Base-by-base conservation (phyloP, 805 yeast genomes). In the Yarrowia keelungensis region DNA sequence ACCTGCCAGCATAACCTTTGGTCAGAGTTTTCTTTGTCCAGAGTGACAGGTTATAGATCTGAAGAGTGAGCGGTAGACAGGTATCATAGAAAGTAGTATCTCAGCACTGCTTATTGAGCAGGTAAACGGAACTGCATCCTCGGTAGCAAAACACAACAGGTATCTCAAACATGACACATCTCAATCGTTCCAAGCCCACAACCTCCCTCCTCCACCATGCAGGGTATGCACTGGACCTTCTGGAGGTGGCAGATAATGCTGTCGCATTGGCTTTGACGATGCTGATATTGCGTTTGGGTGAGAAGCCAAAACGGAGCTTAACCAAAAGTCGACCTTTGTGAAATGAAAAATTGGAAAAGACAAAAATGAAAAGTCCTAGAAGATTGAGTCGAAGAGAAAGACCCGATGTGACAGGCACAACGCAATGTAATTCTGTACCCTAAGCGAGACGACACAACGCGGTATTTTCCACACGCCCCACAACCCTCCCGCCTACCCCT, bases 321-420 rank as follows among this genome's bases (percentile, higher is more conserved):
- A 35, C 41, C 41, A 35, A 32, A 26, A 50, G 26, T 45, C 47
- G 47, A 45, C 47, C 9, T 10, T 35, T n/a, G 16, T 10, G 26
- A 32, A 36, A 36, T 50, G 56, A 50, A 50, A 50, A 50, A 42
- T 50, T 5, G 16, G 14, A 14, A 36, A 38, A 19, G 5, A 11
- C n/a, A 19, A 53, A 50, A n/a, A n/a, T 10, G 41, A n/a, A 10
- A 8, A n/a, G 15, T n/a, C 32, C 32, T 26, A 26, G 12, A 38
- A 38, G 8, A 38, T 10, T 10, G 39, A 38, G 39, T 9, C 11
- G 12, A 38, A 38, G 39, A 38, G 12, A 46, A 46, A 46, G 38
- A 2, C 9, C 7, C 16, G 56, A 51, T 51, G 56, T 12, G 56
- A 51, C 56, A 51, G 56, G 54, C 54, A 49, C 54, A 35, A 49